Base-by-base conservation (phyloP, 176 grass and related monocot species). In the Phragmites australis region DNA sequence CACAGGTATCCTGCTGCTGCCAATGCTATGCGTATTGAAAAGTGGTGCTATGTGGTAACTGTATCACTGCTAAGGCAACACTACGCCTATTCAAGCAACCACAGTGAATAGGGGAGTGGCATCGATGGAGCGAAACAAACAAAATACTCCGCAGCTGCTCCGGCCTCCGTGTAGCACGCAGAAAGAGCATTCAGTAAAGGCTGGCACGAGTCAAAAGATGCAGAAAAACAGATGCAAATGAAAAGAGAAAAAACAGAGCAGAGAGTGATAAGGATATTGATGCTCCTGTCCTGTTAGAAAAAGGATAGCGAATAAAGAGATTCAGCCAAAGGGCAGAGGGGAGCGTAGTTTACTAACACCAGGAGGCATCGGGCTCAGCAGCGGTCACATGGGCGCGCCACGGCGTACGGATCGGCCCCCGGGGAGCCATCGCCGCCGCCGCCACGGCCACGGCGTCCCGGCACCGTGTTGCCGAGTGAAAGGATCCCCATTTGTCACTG, bases 341-440 rank as follows among this genome's bases (percentile, higher is more conserved):
- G n/a, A n/a, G n/a, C n/a, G n/a, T n/a, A n/a, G n/a, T n/a, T n/a
- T n/a, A n/a, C n/a, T n/a, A n/a, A n/a, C n/a, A n/a, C n/a, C n/a
- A 37, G 37, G 50, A 25, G 43, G 15, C 42, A 70, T 47, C 56
- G 74, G 41, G 7, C 74, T 46, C 56, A 18, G 43, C 57, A 7
- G 41, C 53, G 5, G 17, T 25, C 69, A 57, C 59, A 78, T 78
- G 59, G 44, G 58, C 26, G 43, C 59, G 44, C 5, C 75, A 39
- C 59, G 75, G 75, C 75, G 75, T 78, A 78, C 60, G 76, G 60
- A 65, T 65, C 75, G 44, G 12, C 17, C 9, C 55, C 51, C n/a
- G 23, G 53, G 16, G 31, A 40, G 47, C 26, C 44, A 65, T 3
- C 32, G 19, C 34, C 32, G 5, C 27, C 12, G 13, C 26, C 4